Conservation (phyloP, 1,284 basidiomycete genomes). For the Puccinia triticina region DNA sequence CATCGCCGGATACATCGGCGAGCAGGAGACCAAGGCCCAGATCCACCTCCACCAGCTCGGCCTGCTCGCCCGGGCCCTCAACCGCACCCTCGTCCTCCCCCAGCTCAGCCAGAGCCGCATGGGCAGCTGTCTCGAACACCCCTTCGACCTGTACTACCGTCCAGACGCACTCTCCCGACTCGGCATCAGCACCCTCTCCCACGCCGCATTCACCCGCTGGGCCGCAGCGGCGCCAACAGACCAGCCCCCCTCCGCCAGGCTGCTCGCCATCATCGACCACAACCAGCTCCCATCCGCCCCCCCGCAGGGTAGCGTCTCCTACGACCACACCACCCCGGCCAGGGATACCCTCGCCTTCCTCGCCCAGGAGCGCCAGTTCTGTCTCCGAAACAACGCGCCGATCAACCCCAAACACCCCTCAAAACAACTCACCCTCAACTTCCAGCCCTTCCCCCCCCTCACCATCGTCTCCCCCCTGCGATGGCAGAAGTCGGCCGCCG, state of each 20-base stretch:
- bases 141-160: constrained; percentile 58
- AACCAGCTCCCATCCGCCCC: constrained; percentile 46
- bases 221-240: constrained; percentile 52
- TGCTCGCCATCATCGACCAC: constrained; percentile 54
- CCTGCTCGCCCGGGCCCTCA: constrained; percentile 56
- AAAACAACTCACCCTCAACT: constrained; percentile 55
- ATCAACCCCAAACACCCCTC: no score
- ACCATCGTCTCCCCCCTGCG: constrained; percentile 53
- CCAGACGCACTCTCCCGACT: constrained; percentile 53
- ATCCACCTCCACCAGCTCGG: constrained; percentile 59
- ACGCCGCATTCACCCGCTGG: constrained; percentile 56
- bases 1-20: constrained; percentile 52
- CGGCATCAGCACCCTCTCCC: constrained; percentile 56
- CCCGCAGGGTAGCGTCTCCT: constrained; percentile 54
- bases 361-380: constrained; percentile 56
- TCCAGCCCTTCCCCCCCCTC: constrained; percentile 55
- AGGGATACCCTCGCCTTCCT: constrained; percentile 53
- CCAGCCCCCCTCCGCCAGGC: constrained; percentile 55
- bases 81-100: constrained; percentile 58
- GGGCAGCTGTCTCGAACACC: constrained; percentile 56
- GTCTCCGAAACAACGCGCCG: constrained; percentile 53
- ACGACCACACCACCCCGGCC: constrained; percentile 55
- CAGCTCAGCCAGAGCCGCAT: constrained; percentile 57
- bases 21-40: constrained; percentile 59
- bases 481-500: constrained; percentile 53